A percentile compares a stretch with the other conserved stretches of the same genome.
These are phyloP conservation scores for Candida nonsorbophila DNA, from an alignment of 805 yeast species.

Conservation along the genomic window DNA sequence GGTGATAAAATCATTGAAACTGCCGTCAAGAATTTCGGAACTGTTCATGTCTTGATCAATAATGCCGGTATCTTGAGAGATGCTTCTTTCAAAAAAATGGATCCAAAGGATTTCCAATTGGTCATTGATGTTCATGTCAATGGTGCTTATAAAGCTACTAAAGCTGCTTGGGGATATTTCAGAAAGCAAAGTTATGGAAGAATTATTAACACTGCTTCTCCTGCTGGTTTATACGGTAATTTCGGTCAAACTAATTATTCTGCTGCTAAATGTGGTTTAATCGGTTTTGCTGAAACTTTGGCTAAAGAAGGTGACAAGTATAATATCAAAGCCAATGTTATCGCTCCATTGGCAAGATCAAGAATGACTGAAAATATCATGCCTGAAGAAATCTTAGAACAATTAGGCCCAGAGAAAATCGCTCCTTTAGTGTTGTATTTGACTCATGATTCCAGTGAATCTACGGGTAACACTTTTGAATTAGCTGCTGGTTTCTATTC, in stretches of 20 bases:
- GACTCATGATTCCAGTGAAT: conserved; percentile 55
- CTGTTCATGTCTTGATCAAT: conserved; percentile 83
- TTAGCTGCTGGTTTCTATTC: conserved; percentile 92
- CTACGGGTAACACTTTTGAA: conserved; percentile 78
- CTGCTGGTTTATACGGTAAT: conserved; percentile 95
- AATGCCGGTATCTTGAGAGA: conserved; percentile 96
- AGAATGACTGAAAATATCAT: conserved; percentile 91
- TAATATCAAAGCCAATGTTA: conserved; percentile 78
- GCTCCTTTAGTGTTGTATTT: conserved; percentile 88
- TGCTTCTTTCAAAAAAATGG: conserved; percentile 80
- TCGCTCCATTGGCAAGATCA: conserved; percentile 93
- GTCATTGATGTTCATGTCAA: conserved; percentile 84
- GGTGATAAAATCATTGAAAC: conserved; percentile 83
- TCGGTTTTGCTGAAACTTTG: conserved; percentile 89
- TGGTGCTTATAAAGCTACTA: conserved; percentile 81
- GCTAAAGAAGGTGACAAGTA: conserved; percentile 89
- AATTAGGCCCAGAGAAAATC: conserved; percentile 78
- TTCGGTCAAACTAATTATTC: conserved; percentile 96
- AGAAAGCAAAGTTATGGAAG: conserved; percentile 83
- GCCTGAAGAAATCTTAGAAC: conserved; percentile 79
- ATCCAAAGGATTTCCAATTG: conserved; percentile 68
- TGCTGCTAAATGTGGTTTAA: conserved; percentile 84
- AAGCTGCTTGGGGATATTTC: conserved; percentile 90
- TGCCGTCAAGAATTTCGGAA: conserved; percentile 81
- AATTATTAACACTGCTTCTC: conserved; percentile 89